Evolutionary conservation across 1,284 basidiomycete genomes (phyloP), one percentile per base, ranked within the genome.

Genomic region (Gomphus bonarii): DNA sequence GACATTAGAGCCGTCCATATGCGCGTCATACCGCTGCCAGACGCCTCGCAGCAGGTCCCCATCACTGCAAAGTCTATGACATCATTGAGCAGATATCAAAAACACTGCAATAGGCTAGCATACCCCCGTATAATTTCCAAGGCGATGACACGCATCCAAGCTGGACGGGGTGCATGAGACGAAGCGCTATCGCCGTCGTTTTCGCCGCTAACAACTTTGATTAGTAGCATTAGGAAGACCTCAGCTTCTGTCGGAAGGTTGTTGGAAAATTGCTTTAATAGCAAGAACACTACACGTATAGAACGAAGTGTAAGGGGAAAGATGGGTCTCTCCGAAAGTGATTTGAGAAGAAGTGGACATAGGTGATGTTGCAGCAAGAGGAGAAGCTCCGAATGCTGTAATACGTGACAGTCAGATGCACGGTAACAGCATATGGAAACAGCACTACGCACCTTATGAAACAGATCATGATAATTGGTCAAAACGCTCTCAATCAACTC

Each of bases 401-500:
- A n/a, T 9, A 20, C 5, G 14, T 30, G 11, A 9, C 10, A 28
- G 50, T 61, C 18, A 62, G 54, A 28, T 28, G 18, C 16, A 11
- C 25, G 25, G 22, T 3, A 14, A 16, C 12, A 16, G 8, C 11
- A 40, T 4, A 30, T 5, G 44, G 46, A 35, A 46, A 10, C 9
- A 43, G 3, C 0, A 33, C 10, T 5, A 64, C 73, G 60, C 61
- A 88, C 91, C 73, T 85, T 81, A 60, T 87, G 82, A 66, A 98
- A 95, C 0, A 95, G 78, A 12, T 80, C 80, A 62, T 94, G 87
- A 66, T 98, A 97, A 63, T 97, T 97, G 12, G 93, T 95, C 54
- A 99, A 73, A 4, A 98, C 91, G 65, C 94, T 97, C 72, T 99
- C 97, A 57, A 99, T 91, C 55, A 99, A 75, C 70, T 99, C 95